Base-by-base conservation (phyloP, 768 basidiomycete species). In the Leccinum obscurum region DNA sequence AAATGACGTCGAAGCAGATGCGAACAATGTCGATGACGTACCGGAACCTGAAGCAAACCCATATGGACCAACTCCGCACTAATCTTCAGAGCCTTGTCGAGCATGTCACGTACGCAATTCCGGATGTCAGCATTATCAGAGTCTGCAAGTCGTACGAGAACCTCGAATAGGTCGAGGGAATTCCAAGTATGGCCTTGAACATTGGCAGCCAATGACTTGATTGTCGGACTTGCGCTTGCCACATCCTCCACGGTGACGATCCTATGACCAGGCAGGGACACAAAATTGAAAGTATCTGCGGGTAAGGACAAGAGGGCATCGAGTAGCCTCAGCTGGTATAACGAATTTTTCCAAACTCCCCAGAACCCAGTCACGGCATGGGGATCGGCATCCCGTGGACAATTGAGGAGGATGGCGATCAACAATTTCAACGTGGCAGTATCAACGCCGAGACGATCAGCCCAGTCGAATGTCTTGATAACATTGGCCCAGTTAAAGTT, bases 141-240 rank as follows among this genome's bases (percentile, higher is more conserved):
- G 60, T 88, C 87, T 3, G 90, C 88, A 55, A 89, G 80, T 58
- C 85, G 83, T n/a, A 96, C 88, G 3, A 98, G 79, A 30, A 94
- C 87, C 73, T 93, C 87, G 66, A 95, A 92, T 46, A 98, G 77
- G 66, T 97, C 93, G 9, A 94, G 77, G 6, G 92, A 94, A 71
- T 98, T 98, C 95, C 95, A 98, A 0, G 93, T 90, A 64, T 92
- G 88, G 2, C 88, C 88, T 72, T 98, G 95, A 32, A 96, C 92
- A 66, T 92, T 93, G 2, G 87, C 88, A 0, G 95, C 94, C 37
- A 96, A 80, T 1, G 90, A 85, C 73, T 94, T 93, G 78, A 96
- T 95, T n/a, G 91, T 93, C 30, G 92, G 90, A 67, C 90, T 92
- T 15, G 92, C 89, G 49, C 82, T 79, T 2, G 90, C 83, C 44